Percentiles rank a stretch among this genome's conserved stretches.
phyloP scores from a whole-genome alignment of 768 basidiomycete genomes.

The Baorangia bicolor region DNA sequence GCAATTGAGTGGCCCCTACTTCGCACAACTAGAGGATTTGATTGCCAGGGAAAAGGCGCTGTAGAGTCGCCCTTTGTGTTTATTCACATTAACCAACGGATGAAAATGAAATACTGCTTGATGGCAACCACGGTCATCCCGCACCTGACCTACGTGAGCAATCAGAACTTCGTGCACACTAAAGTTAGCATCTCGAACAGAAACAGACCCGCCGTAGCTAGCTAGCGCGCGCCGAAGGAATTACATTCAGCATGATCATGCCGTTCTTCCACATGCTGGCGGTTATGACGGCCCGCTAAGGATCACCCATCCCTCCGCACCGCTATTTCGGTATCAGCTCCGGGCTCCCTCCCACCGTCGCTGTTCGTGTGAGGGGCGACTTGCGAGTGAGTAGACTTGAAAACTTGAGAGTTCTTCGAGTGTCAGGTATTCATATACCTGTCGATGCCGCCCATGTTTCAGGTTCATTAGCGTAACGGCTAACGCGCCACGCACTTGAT shows the following conservation, averaged over 20 bases:
- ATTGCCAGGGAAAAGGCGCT: constrained; percentile 44
- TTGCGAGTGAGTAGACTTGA: no score
- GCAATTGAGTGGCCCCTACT: constrained; percentile 39
- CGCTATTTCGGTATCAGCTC: background rate
- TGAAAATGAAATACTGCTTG: no score
- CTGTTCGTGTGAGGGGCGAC: no score
- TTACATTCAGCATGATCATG: no score
- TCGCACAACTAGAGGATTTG: constrained; percentile 42
- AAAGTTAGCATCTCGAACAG: background rate
- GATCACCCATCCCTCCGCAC: background rate
- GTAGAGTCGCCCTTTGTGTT: constrained; percentile 12
- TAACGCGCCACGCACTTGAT: no score
- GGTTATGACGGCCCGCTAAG: background rate
- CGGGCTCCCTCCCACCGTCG: no score
- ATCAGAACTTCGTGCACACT: background rate
- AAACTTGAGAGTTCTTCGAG: no score
- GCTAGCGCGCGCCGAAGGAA: background rate
- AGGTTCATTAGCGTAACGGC: no score
- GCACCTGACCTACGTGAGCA: background rate
- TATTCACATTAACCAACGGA: background rate
- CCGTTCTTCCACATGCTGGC: background rate
- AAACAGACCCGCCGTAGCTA: background rate
- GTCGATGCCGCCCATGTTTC: no score
- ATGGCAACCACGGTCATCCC: background rate
- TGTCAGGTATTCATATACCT: no score